These are phyloP conservation scores for Leccinum variicolor DNA, from an alignment of 768 basidiomycete species.

Conservation along the genomic window DNA sequence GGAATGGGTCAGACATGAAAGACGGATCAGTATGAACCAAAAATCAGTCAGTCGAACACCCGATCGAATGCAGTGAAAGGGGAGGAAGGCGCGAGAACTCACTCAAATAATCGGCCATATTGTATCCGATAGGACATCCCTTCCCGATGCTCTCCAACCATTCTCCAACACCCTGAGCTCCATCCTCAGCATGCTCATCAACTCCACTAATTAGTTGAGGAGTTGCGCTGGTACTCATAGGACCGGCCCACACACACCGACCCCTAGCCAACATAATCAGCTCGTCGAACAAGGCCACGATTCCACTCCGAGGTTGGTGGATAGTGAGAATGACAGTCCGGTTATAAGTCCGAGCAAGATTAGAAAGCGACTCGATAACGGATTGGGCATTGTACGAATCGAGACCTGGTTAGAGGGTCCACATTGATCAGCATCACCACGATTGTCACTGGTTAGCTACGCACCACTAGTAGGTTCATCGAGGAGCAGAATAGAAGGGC, in stretches of 20 bases:
- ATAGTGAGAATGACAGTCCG: constrained; percentile 97
- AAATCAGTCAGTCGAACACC: neutral
- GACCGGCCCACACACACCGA: constrained; percentile 41
- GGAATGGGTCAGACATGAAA: constrained; percentile 3
- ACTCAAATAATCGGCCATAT: constrained; percentile 97
- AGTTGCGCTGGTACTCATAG: constrained; percentile 18
- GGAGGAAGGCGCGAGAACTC: constrained; percentile 28
- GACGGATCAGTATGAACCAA: neutral
- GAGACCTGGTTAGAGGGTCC: constrained; percentile 50
- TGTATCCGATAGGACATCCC: constrained; percentile 90
- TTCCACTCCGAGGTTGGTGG: constrained; percentile 97
- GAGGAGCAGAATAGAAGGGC: constrained; percentile 92
- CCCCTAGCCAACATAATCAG: constrained; percentile 84
- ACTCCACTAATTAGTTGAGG: constrained; percentile 5
- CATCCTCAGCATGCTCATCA: constrained; percentile 11
- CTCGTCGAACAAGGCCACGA: constrained; percentile 93
- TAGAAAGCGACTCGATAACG: constrained; percentile 84
- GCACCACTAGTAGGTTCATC: constrained; percentile 96
- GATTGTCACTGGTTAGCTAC: constrained; percentile 20
- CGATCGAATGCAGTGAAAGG: neutral
- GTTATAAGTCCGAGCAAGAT: constrained; percentile 84
- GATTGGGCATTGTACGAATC: constrained; percentile 96
- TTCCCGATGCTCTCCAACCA: constrained; percentile 79
- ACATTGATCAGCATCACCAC: neutral
- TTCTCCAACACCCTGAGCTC: constrained; percentile 33